Base-by-base conservation (phyloP, 1,139 yeast species). In the Torulaspora globosa region DNA sequence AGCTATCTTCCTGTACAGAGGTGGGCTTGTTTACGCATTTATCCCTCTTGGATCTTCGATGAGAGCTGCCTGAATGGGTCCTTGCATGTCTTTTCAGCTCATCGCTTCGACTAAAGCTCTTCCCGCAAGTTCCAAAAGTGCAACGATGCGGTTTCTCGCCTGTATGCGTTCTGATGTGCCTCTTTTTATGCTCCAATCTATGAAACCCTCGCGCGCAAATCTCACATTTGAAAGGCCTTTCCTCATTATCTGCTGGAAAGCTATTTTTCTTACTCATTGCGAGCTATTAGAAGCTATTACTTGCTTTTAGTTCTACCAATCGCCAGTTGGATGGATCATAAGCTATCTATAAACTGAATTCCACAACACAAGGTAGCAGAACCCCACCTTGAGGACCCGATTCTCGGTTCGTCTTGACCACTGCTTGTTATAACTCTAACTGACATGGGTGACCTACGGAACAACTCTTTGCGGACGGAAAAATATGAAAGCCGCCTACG, bases 121-220 rank as follows among this genome's bases (percentile, higher is more conserved):
- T 90, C 49, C 78, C 71, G 67, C 97, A 90, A 1, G 95, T 95
- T 0, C 95, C 95, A 58, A 78, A 88, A 6, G 84, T 76, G 66
- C 97, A 90, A 39, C 80, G 80, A 62, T 89, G 96, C 18, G 97
- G 96, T 63, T 88, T 86, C 62, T 89, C 97, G 29, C 97, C 97
- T 0, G 97, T 90, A 63, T 90, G 97, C 5, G 97, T 90, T 51
- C 97, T 73, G 44, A 90, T 85, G 63, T 90, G 97, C 58, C 97
- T 78, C 14, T 96, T 89, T 64, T 88, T 96, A 67, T 90, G 97
- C 66, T 90, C 97, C 41, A 89, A 70, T 41, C 97, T 74, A 62
- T 88, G 95, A 65, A 90, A 90, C 1, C 96, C 95, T 70, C 90
- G 87, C 46, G 83, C 84, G 68, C 97, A 90, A 62, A 85, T 77